A percentile compares a stretch with the other conserved stretches of the same genome.
These are phyloP conservation scores for Phytophthora cajani DNA, from an alignment of 352 stramenopile genomes.

Conservation along the genomic window DNA sequence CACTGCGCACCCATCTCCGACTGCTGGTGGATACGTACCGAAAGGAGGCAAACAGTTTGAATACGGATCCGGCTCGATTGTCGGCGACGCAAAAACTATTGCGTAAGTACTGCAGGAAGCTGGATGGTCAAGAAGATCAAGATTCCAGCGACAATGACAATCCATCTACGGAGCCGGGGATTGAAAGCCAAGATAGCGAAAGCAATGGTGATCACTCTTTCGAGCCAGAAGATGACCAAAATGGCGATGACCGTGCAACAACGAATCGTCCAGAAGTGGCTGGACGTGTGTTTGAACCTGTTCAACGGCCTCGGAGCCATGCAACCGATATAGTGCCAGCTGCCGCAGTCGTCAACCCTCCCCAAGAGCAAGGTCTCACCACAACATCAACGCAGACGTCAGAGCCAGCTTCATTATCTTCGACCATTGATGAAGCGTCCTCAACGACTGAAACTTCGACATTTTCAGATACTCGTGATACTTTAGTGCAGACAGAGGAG, in stretches of 20 bases:
- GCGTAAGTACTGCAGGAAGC: slow-evolving; percentile 18
- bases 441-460: neutral
- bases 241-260: neutral
- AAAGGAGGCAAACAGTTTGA: slow-evolving; percentile 1
- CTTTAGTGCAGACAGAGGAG: neutral
- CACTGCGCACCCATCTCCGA: slow-evolving; percentile 20
- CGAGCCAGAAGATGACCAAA: neutral
- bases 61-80: neutral
- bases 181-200: neutral
- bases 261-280: neutral
- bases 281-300: neutral
- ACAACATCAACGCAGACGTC: neutral
- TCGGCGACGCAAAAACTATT: slow-evolving; percentile 27
- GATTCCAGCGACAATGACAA: neutral
- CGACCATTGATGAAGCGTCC: neutral
- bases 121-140: slow-evolving; percentile 16
- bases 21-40: slow-evolving; percentile 18
- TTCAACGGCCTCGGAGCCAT: neutral
- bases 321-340: neutral
- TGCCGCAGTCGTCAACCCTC: neutral
- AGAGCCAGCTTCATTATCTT: neutral
- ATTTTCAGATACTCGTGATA: neutral
- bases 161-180: no score
- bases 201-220: slow-evolving; percentile 8
- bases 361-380: neutral